Base-by-base conservation (phyloP, 371 early-diverging fungal species). In the Mortierella sp. region DNA sequence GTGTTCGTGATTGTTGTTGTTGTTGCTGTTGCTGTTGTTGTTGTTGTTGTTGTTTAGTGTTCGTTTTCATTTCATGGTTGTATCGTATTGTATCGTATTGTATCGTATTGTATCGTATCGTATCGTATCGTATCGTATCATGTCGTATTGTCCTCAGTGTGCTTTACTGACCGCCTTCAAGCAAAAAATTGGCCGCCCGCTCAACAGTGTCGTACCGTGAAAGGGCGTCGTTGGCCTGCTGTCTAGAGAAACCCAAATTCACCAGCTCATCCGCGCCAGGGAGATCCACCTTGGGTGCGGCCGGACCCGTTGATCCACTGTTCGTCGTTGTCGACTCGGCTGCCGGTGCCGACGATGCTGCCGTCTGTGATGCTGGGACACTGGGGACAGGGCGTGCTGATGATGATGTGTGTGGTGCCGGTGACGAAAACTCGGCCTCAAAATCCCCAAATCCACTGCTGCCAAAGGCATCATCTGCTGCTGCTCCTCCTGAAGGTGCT, bases 111-210 rank as follows among this genome's bases (percentile, higher is more conserved):
- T n/a, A n/a, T n/a, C n/a, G n/a, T n/a, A n/a, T n/a, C n/a, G n/a
- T n/a, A n/a, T n/a, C n/a, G n/a, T n/a, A n/a, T n/a, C n/a, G n/a
- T n/a, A n/a, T n/a, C n/a, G n/a, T n/a, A n/a, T n/a, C n/a, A n/a
- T n/a, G n/a, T n/a, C n/a, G n/a, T n/a, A n/a, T n/a, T n/a, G n/a
- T 34, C 37, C 61, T 55, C 22, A 34, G 6, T 14, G 24, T 47
- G 24, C 13, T 55, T 68, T 72, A 66, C 14, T 73, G 65, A 52
- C 69, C 79, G 31, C 84, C 84, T 29, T 94, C 95, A 58, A 95
- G 87, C 71, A 95, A 87, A 82, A 93, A 95, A 83, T 95, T 94
- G 79, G 93, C 94, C 9, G 95, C 94, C 80, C 91, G 90, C 64
- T 90, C 91, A 50, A 94, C 94, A 73, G 90, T 89, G 58, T 93